Evolutionary conservation across 257 asterid genomes (phyloP).

Genomic region (Oldenlandia corymbosa): DNA sequence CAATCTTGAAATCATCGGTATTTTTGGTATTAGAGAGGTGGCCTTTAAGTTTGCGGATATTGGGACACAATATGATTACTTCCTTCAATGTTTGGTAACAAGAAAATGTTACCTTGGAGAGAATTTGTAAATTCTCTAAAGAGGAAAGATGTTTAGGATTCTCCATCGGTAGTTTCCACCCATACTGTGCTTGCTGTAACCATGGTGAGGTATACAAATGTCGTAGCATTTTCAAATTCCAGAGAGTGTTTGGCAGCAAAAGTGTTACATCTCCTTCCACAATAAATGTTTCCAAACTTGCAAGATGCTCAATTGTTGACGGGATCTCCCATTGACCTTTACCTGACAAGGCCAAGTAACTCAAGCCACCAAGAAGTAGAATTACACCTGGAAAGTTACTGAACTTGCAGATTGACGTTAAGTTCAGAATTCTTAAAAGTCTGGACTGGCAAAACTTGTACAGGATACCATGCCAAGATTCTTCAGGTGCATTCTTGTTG

Average conservation of each 20-base stretch:
- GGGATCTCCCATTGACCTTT: not conserved
- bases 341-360: slow-evolving; percentile 5
- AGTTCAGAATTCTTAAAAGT: not conserved
- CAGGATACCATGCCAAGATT: not conserved
- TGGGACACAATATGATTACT: not conserved
- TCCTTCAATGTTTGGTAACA: not conserved
- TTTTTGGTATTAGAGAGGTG: too few species aligned
- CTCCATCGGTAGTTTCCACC: too few species aligned
- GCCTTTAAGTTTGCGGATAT: not conserved
- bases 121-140: not conserved
- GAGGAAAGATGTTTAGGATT: not conserved
- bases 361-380: not conserved
- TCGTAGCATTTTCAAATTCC: slow-evolving; percentile 1
- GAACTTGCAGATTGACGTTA: too few species aligned
- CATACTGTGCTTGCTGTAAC: too few species aligned
- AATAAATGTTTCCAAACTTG: slow-evolving; percentile 3
- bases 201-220: too few species aligned
- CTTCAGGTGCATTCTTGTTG: too few species aligned
- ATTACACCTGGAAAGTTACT: not conserved
- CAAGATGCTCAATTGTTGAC: not conserved
- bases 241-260: not conserved
- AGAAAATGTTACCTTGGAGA: not conserved
- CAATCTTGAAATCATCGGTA: too few species aligned
- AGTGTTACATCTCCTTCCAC: not conserved
- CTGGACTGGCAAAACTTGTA: not conserved